Evolutionary conservation across 495 filamentous ascomycete species (phyloP).

Genomic region (Astrothelium macrocarpum): DNA sequence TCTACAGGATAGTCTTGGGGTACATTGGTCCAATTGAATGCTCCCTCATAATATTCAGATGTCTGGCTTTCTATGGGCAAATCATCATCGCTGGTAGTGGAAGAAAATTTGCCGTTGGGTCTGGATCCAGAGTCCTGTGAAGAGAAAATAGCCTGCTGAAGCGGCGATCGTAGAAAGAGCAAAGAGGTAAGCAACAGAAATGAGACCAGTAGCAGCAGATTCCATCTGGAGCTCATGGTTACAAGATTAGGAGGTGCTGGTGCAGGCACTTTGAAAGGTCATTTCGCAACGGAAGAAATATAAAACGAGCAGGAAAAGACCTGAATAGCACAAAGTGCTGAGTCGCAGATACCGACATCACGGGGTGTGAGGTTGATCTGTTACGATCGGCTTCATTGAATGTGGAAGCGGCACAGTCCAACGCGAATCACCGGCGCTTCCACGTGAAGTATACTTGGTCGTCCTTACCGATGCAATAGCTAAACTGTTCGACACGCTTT

Average conservation of each 20-base stretch:
- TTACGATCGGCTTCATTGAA: neutral
- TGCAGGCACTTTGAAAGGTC: neutral
- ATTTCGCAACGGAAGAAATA: neutral
- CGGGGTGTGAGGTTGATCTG: neutral
- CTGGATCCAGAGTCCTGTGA: neutral
- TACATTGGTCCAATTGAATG: conserved; percentile 13
- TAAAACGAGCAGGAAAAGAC: neutral
- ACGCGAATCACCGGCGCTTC: neutral
- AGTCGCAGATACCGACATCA: neutral
- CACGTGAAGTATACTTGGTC: neutral
- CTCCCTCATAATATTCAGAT: neutral
- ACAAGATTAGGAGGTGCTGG: neutral
- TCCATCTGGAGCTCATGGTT: conserved; percentile 1
- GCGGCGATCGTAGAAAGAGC: neutral
- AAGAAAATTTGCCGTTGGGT: neutral
- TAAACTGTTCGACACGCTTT: neutral
- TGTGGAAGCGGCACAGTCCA: neutral
- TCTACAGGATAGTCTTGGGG: conserved; percentile 14
- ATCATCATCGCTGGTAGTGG: neutral
- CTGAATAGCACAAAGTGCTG: neutral
- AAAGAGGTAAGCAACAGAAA: neutral
- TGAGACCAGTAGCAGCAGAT: neutral
- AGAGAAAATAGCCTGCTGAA: neutral
- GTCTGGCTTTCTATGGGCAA: neutral
- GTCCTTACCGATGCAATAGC: neutral